Evolutionary conservation across 176 grass and related monocot genomes (phyloP), one percentile per base, ranked within the genome.

Genomic region (Oryza nivara): DNA sequence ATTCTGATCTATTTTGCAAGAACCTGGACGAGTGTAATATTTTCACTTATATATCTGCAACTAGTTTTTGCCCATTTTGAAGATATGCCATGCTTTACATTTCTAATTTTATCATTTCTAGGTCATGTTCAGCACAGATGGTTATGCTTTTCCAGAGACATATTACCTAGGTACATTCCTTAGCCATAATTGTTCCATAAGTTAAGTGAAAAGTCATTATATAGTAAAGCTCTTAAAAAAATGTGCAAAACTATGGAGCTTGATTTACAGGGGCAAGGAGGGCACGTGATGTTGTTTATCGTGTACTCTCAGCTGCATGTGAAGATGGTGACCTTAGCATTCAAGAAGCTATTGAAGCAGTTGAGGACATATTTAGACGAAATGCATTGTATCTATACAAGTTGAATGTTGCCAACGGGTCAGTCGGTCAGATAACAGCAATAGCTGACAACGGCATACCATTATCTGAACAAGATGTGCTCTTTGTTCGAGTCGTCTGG

Each of bases 71-170:
- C 22, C 38, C 30, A n/a, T 79, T 86, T 22, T 83, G 9, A 68
- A 49, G 25, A 45, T 78, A 82, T n/a, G 38, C 19, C 26, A 43
- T 79, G 13, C 52, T 84, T 72, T 19, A 72, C 82, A 51, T 87
- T 67, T 87, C 61, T 87, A 75, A 77, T 83, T 80, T 63, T 16
- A 83, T 43, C 68, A 74, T 89, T 86, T 90, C 68, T 78, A 98
- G 96, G 89, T 98, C 65, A 98, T 98, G 93, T 98, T 98, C 81
- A 98, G 96, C 73, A 88, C 96, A 78, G 91, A 98, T 90, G 96
- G 96, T 61, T 98, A 92, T 84, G 96, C 96, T 73, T 98, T 98
- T 93, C 96, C 96, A 60, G 96, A 98, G 83, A 95, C 96, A 70
- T 95, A 92, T 68, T 95, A 95, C 87, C 86, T 98, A 76, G 93